Evolutionary conservation across 805 yeast genomes (phyloP).

Genomic region (Wickerhamomyces bovis): DNA sequence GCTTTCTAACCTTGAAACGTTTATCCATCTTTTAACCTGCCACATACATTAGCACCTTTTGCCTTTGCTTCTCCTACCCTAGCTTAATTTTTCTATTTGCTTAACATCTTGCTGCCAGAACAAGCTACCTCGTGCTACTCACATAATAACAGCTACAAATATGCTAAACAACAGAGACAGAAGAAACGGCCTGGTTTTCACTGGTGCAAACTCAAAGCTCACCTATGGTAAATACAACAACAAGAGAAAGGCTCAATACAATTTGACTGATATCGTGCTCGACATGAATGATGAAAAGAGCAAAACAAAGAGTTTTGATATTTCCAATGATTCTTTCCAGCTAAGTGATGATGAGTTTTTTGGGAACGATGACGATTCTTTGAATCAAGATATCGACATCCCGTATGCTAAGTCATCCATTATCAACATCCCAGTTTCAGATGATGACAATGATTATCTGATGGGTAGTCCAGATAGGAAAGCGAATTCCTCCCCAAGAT

Average conservation of each 20-base stretch:
- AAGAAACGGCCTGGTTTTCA: slow-evolving; percentile 21
- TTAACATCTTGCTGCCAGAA: not conserved
- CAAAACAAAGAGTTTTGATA: slow-evolving; percentile 14
- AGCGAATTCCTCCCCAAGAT: not conserved
- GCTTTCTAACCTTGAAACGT: not conserved
- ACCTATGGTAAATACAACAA: slow-evolving; percentile 21
- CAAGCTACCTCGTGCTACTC: not conserved
- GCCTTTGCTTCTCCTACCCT: not conserved
- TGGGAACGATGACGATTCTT: slow-evolving; percentile 3
- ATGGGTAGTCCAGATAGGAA: slow-evolving; percentile 14
- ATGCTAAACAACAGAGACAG: slow-evolving; percentile 20
- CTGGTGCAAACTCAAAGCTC: slow-evolving; percentile 10
- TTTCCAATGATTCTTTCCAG: slow-evolving; percentile 21
- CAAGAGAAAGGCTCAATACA: slow-evolving; percentile 20
- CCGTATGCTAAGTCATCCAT: slow-evolving; percentile 17
- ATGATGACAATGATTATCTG: slow-evolving; percentile 18
- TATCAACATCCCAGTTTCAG: slow-evolving; percentile 21
- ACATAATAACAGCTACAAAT: not conserved
- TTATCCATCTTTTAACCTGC: not conserved
- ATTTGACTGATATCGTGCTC: slow-evolving; percentile 19
- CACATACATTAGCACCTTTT: not conserved
- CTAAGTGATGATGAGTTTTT: slow-evolving; percentile 17
- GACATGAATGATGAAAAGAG: slow-evolving; percentile 8
- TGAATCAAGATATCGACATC: slow-evolving; percentile 13
- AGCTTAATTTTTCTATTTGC: not conserved